Base-by-base conservation (phyloP, 1,139 yeast species). In the Geotrichum europaeum region DNA sequence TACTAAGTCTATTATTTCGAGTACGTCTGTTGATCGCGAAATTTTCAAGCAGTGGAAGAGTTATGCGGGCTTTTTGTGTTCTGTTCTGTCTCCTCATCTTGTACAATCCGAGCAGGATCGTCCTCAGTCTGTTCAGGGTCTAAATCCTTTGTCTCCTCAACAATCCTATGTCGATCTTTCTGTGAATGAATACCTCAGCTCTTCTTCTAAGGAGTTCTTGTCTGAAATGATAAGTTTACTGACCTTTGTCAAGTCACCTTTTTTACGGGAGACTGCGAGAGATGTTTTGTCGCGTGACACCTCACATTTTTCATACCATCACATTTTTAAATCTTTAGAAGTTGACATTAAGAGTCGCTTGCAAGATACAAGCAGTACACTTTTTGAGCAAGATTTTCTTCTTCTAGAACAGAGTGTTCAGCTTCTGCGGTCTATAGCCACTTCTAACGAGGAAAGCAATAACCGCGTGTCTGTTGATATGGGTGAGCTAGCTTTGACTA, bases 31-130 rank as follows among this genome's bases (percentile, higher is more conserved):
- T 6, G 60, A 63, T 24, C 51, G 57, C 13, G 66, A 63, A 9
- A 50, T 57, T 30, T 66, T 67, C 55, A 65, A 66, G 25, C 66
- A 64, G 50, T 71, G 74, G 74, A 64, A 69, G 32, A 67, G 69
- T 43, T 71, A 40, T 67, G 82, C 78, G 58, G 85, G 83, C 58
- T 75, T 82, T 0, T 79, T 81, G 65, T 74, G 82, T 15, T 75
- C 79, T 1, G 78, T 80, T 2, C 57, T 69, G 3, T 66, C 68
- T 20, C 70, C 72, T 4, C 61, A 69, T 55, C 62, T 70, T 52
- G 65, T 68, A 22, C 63, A 64, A 12, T 13, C n/a, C 18, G 47
- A 40, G 18, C n/a, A 40, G 10, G 47, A 40, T 40, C 47, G 18
- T 40, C 22, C 47, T 15, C 47, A n/a, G 13, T 40, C 47, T 9